Percentiles rank a stretch among this genome's conserved stretches.
These are phyloP conservation scores for Sutorius eximius DNA, from an alignment of 1,284 basidiomycete genomes.

Conservation along the genomic window DNA sequence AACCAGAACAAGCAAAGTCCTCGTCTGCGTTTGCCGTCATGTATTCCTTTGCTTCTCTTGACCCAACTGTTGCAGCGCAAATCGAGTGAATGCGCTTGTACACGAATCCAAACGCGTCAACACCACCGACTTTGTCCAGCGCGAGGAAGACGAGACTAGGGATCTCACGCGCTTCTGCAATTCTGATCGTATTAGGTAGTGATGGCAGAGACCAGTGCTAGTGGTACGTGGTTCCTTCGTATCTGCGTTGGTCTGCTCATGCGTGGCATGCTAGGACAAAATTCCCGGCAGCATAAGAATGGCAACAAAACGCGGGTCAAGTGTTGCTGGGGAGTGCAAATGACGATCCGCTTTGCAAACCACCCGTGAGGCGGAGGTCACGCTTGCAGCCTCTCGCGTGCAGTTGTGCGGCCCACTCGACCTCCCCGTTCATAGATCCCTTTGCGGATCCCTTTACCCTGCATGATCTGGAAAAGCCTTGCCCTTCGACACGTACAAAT, in stretches of 20 bases:
- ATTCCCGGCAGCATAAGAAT: conserved; percentile 41
- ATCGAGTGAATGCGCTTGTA: conserved; percentile 14
- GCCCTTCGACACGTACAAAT: conserved; percentile 52
- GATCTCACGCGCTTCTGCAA: conserved; percentile 86
- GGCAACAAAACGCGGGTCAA: conserved; percentile 58
- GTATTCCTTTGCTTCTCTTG: neutral
- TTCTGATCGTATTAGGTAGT: conserved; percentile 47
- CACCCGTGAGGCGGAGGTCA: conserved; percentile 20
- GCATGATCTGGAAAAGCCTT: conserved; percentile 28
- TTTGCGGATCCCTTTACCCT: conserved; percentile 11
- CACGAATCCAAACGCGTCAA: conserved; percentile 41
- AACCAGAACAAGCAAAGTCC: neutral
- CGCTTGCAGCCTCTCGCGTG: neutral
- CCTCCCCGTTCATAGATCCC: conserved; percentile 14
- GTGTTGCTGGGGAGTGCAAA: conserved; percentile 76
- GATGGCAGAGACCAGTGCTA: conserved; percentile 15
- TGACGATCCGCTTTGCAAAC: conserved; percentile 60
- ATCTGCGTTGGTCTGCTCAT: neutral
- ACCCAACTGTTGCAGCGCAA: neutral
- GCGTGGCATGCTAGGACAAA: conserved; percentile 17
- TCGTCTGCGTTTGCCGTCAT: neutral
- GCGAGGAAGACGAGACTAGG: conserved; percentile 89
- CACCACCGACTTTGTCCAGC: conserved; percentile 70
- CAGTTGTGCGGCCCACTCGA: neutral
- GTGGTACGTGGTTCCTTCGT: conserved; percentile 9